A percentile compares a stretch with the other conserved stretches of the same genome.
These are phyloP conservation scores for Neostapfia colusana DNA, from an alignment of 176 grass and related monocot species.

Conservation along the genomic window DNA sequence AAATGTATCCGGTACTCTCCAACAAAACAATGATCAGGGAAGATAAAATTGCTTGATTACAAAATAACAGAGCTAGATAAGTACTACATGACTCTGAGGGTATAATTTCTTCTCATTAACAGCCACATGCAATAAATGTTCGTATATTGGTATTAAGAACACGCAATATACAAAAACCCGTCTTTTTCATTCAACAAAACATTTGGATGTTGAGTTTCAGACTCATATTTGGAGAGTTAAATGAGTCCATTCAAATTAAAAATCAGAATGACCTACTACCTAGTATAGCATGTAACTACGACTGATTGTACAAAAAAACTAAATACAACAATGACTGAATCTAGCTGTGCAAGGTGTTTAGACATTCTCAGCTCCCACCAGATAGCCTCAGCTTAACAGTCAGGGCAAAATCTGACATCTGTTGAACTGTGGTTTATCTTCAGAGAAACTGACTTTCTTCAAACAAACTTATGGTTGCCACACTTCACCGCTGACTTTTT, in stretches of 20 bases:
- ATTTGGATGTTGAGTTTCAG: background rate
- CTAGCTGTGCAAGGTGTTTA: background rate
- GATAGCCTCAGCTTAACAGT: background rate
- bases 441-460: background rate
- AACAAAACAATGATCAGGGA: background rate
- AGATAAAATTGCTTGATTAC: background rate
- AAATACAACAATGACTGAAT: background rate
- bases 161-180: background rate
- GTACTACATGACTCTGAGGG: background rate
- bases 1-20: background rate
- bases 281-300: background rate
- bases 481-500: background rate
- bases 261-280: background rate
- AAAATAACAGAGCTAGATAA: no score
- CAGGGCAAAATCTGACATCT: background rate
- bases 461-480: conserved; percentile 1
- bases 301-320: background rate
- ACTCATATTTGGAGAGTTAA: background rate
- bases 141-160: no score
- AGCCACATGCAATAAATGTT: no score
- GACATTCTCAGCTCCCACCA: background rate
- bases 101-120: no score
- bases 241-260: background rate
- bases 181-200: background rate
- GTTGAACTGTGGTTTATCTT: background rate